Conservation (phyloP, 139 green algal genomes). For the Dunaliella primolecta region DNA sequence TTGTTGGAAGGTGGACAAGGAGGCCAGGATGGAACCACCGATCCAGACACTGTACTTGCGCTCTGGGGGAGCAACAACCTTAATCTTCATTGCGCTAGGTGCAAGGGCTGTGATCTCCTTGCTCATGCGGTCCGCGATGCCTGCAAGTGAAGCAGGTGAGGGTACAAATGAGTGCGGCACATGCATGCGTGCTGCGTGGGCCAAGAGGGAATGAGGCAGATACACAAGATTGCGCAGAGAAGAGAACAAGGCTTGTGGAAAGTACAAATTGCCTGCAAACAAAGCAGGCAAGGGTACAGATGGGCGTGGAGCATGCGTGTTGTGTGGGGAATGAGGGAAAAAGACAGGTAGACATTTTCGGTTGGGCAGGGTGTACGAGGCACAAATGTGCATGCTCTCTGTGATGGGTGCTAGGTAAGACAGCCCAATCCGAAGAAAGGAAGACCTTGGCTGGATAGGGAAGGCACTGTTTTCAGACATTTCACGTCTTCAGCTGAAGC, state of each 20-base stretch:
- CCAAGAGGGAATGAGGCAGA: background rate
- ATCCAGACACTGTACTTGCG: constrained; percentile 97
- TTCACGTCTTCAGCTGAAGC: no score
- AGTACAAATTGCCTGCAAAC: no score
- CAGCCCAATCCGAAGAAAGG: no score
- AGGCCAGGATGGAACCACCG: constrained; percentile 96
- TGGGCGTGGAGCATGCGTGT: no score
- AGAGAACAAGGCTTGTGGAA: background rate
- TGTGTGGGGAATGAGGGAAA: no score
- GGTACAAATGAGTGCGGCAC: background rate
- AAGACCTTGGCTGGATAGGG: no score
- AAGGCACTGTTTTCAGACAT: no score
- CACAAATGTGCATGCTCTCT: no score
- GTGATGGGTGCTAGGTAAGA: no score
- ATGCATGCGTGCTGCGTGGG: background rate
- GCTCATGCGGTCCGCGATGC: constrained; percentile 94
- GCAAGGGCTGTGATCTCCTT: constrained; percentile 94
- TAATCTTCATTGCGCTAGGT: constrained; percentile 93
- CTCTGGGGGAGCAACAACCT: constrained; percentile 89
- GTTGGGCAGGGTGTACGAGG: no score
- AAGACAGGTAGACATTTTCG: no score
- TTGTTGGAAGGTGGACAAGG: constrained; percentile 89
- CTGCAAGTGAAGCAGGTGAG: constrained; percentile 49
- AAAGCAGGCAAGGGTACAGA: no score
- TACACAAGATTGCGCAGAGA: background rate